These are phyloP conservation scores for Hyaloscypha finlandica DNA, from an alignment of 495 filamentous ascomycete species.

Conservation along the genomic window DNA sequence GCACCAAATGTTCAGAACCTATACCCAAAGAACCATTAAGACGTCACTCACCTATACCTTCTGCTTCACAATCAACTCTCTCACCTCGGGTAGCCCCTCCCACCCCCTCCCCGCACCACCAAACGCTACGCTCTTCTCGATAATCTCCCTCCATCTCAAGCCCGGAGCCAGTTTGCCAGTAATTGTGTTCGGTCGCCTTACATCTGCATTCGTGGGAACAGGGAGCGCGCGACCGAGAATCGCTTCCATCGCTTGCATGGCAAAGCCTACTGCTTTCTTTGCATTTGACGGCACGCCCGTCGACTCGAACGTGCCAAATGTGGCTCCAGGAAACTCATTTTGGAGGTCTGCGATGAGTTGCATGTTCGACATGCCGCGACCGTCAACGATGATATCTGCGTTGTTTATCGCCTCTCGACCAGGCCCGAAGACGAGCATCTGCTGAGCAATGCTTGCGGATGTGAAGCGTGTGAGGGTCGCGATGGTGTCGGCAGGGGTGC, in stretches of 20 bases:
- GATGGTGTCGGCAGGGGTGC: constrained; percentile 30
- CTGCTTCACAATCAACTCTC: constrained; percentile 34
- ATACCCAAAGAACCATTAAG: background rate
- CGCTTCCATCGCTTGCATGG: constrained; percentile 36
- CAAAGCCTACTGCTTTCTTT: constrained; percentile 35
- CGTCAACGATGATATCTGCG: constrained; percentile 33
- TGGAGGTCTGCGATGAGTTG: constrained; percentile 32
- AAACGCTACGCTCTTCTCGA: constrained; percentile 35
- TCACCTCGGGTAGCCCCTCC: constrained; percentile 35
- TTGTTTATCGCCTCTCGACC: constrained; percentile 33
- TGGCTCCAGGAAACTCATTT: constrained; percentile 29
- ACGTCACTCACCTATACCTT: constrained; percentile 10
- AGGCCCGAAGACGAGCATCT: constrained; percentile 33
- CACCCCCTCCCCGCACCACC: constrained; percentile 34
- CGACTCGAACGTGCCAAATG: constrained; percentile 30
- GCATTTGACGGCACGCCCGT: constrained; percentile 34
- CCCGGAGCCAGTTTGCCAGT: constrained; percentile 34
- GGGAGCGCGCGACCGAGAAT: constrained; percentile 31
- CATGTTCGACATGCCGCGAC: constrained; percentile 32
- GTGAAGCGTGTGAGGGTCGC: constrained; percentile 34
- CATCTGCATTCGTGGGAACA: constrained; percentile 34
- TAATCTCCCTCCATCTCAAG: constrained; percentile 32
- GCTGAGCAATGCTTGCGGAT: constrained; percentile 32
- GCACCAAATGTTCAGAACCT: background rate
- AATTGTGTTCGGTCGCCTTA: constrained; percentile 33